Evolutionary conservation across 768 basidiomycete species (phyloP).

Genomic region (Phlebiopsis flavidoalba): DNA sequence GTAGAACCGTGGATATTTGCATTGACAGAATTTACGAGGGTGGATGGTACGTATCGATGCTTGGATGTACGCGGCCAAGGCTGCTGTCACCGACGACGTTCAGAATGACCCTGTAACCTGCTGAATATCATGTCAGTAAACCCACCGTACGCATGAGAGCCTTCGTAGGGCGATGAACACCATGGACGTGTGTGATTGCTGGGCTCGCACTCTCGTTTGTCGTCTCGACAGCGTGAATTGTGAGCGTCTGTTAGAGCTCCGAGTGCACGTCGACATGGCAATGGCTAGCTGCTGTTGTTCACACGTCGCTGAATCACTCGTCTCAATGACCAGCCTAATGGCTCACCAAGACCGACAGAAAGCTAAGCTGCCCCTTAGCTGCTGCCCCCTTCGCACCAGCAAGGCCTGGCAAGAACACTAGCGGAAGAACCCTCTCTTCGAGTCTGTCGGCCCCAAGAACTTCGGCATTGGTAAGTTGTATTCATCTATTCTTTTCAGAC

Average conservation of each 20-base stretch:
- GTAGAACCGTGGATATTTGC: neutral
- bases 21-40: neutral
- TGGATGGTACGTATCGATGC: constrained; percentile 13
- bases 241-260: constrained; percentile 53
- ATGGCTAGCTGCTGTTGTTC: constrained; percentile 21
- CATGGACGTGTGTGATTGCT: constrained; percentile 34
- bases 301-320: constrained; percentile 42
- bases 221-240: constrained; percentile 16
- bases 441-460: constrained; percentile 83
- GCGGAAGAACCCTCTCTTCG: constrained; percentile 99
- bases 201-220: constrained; percentile 28
- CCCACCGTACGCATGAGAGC: constrained; percentile 34
- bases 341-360: constrained; percentile 70
- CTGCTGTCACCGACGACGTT: neutral
- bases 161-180: constrained; percentile 30
- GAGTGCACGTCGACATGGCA: constrained; percentile 34
- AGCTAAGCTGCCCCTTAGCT: constrained; percentile 88
- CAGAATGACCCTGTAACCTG: neutral
- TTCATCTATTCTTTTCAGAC: neutral
- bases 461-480: constrained; percentile 81
- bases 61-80: constrained; percentile 15
- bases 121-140: constrained; percentile 6
- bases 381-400: constrained; percentile 77
- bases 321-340: constrained; percentile 92
- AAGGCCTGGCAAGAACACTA: constrained; percentile 65